Evolutionary conservation across 2,329 filamentous ascomycete species (phyloP).

Genomic region (Fusarium sp.): DNA sequence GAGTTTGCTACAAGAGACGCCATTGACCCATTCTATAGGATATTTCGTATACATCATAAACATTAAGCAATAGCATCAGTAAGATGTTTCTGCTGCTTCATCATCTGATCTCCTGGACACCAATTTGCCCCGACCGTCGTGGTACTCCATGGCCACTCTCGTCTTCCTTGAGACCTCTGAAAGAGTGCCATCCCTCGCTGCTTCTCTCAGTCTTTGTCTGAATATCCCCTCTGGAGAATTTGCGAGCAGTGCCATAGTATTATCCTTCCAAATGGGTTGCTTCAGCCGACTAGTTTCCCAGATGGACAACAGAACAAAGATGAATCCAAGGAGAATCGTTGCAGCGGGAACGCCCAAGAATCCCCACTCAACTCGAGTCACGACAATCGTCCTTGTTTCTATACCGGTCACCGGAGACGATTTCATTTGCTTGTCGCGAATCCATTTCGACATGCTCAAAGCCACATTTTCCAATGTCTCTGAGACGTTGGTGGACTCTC

Average conservation of each 20-base stretch:
- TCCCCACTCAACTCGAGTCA: slow-evolving; percentile 7
- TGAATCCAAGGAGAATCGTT: background rate
- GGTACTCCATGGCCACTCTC: background rate
- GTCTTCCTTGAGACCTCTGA: background rate
- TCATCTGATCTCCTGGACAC: too few relatives aligned
- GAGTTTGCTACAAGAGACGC: too few relatives aligned
- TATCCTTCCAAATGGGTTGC: background rate
- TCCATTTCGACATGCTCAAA: slow-evolving; percentile 27
- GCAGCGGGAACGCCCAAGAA: background rate
- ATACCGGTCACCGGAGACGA: background rate
- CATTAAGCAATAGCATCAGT: too few relatives aligned
- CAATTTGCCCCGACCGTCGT: background rate
- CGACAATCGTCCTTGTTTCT: background rate
- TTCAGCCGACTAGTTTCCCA: background rate
- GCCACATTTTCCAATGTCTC: slow-evolving; percentile 13
- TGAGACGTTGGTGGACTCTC: background rate
- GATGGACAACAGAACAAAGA: background rate
- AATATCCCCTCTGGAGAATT: background rate
- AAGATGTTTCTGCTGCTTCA: too few relatives aligned
- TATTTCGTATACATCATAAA: too few relatives aligned
- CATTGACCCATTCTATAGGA: too few relatives aligned
- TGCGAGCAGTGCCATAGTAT: background rate
- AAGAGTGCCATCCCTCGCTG: background rate
- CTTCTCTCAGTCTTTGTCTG: background rate
- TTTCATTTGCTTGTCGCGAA: slow-evolving; percentile 12